Evolutionary conservation across 257 asterid species (phyloP), one percentile per base, ranked within the genome.

Genomic region (Solanum acaule): DNA sequence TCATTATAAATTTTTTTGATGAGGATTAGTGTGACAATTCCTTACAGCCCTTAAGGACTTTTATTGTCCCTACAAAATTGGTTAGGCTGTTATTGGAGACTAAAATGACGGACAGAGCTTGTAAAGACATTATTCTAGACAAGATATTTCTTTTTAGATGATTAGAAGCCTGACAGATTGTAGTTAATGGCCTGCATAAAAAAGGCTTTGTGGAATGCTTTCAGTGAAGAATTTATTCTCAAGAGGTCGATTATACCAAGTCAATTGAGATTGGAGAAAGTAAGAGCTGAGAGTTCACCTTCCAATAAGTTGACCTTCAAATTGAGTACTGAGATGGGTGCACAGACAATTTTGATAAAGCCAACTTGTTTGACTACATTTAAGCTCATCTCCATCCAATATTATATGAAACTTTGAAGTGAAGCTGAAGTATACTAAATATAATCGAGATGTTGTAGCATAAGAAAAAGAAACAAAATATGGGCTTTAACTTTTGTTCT

Each of bases 31-130:
- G 96, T 91, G 87, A 90, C 93, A 86, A 94, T 75, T 93, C 95
- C 91, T 91, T 94, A 91, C 99, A 96, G 7, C 94, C 94, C 71
- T 88, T 88, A 27, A 96, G 92, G 89, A 94, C 93, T 46, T 87
- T 89, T 4, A 96, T 88, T 82, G 99, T 98, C 79, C 91, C 92
- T 22, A 93, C 89, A 91, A 97, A 63, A 84, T 97, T 97, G 61
- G 86, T 94, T 27, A 97, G 89, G 90, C 90, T 94, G 93, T 97
- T 97, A 82, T 96, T 96, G 25, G 99, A 96, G 52, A 97, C 86
- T 44, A 98, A 93, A 20, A 96, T 93, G 91, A 96, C 94, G 6
- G 98, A 91, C 87, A 97, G 93, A 85, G 94, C 92, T 44, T 91
- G 98, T 70, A 97, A 61, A 5, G 94, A 92, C 67, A 87, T 89